These are phyloP conservation scores for Tetracladium maxilliforme DNA, from an alignment of 2,329 filamentous ascomycete species.

Conservation along the genomic window DNA sequence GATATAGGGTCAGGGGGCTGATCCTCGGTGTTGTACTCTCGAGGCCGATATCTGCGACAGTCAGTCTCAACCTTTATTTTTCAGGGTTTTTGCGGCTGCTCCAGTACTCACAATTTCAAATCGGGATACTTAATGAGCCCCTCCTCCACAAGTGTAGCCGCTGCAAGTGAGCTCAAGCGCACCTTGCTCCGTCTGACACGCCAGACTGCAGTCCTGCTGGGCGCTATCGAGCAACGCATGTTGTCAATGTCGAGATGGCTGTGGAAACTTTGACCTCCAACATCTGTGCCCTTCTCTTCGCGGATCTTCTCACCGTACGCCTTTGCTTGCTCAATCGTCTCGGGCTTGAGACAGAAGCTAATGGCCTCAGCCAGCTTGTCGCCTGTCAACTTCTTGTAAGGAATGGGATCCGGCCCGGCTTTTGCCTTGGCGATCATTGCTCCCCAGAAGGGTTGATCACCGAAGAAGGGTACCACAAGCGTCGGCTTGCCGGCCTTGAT, in stretches of 20 bases:
- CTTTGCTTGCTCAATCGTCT: constrained; percentile 38
- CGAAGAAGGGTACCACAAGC: constrained; percentile 75
- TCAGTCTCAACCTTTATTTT: not conserved
- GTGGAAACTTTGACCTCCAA: constrained; percentile 55
- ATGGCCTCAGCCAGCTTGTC: constrained; percentile 54
- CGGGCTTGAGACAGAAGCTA: constrained; percentile 38
- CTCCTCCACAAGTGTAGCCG: constrained; percentile 49
- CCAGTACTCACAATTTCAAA: constrained; percentile 50
- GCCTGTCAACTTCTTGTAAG: constrained; percentile 50
- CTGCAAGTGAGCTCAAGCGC: constrained; percentile 57
- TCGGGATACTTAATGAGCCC: constrained; percentile 53
- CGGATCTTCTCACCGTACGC: constrained; percentile 43
- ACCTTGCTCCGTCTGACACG: constrained; percentile 52
- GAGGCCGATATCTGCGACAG: constrained; percentile 26
- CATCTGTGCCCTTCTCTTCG: constrained; percentile 46
- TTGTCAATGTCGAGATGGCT: constrained; percentile 50
- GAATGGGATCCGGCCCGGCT: constrained; percentile 57
- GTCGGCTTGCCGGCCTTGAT: constrained; percentile 69
- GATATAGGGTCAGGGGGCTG: constrained; percentile 70
- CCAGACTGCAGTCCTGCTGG: constrained; percentile 60
- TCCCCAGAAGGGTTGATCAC: constrained; percentile 75
- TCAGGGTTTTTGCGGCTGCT: not conserved
- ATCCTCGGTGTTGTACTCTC: constrained; percentile 64
- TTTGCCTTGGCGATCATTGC: constrained; percentile 59
- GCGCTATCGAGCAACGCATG: constrained; percentile 56